These are phyloP conservation scores for Clonostachys solani DNA, from an alignment of 2,329 filamentous ascomycete genomes.

Conservation along the genomic window DNA sequence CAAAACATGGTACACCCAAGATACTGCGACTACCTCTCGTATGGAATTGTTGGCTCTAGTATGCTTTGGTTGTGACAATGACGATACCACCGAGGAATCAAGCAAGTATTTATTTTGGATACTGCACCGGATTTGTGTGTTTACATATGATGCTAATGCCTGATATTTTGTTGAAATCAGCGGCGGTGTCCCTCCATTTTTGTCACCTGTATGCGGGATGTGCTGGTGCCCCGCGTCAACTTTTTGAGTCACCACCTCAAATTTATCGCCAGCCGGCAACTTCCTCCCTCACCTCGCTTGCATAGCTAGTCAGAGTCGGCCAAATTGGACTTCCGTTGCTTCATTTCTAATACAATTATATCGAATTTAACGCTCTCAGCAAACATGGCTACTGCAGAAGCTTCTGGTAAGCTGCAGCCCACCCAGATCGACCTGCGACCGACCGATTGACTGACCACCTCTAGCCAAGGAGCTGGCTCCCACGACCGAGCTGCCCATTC, in stretches of 20 bases:
- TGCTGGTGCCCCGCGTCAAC: neutral
- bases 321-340: neutral
- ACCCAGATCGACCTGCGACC: neutral
- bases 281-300: too few relatives aligned
- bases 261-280: neutral
- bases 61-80: too few relatives aligned
- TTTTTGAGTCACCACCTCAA: neutral
- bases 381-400: neutral
- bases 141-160: too few relatives aligned
- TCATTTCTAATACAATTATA: neutral
- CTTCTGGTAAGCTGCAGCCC: neutral
- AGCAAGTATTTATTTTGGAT: too few relatives aligned
- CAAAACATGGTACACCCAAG: too few relatives aligned
- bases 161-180: too few relatives aligned
- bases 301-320: neutral
- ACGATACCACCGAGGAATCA: too few relatives aligned
- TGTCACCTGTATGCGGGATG: neutral
- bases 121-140: too few relatives aligned
- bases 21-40: too few relatives aligned
- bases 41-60: too few relatives aligned
- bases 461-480: neutral
- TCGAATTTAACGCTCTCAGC: neutral
- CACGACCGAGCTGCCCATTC: neutral
- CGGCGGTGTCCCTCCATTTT: too few relatives aligned
- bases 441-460: neutral